phyloP scores from a whole-genome alignment of 164 flowering plant genomes.

The Magnolia kwangsiensis region DNA sequence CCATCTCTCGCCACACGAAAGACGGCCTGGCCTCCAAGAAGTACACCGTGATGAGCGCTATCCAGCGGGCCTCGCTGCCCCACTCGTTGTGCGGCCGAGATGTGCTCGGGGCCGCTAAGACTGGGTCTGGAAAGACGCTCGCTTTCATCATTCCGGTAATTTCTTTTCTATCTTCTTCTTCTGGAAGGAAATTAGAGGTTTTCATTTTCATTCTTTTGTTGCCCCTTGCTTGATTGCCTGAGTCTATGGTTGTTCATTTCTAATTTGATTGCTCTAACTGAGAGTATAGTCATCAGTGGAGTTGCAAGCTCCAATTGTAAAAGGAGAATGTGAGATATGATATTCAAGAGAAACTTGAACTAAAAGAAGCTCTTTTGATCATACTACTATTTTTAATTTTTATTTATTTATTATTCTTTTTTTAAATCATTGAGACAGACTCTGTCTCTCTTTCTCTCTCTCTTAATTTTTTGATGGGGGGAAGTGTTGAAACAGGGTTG shows the following conservation, averaged over 20 bases:
- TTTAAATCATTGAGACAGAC: no score
- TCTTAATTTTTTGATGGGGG: no score
- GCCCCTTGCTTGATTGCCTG: background rate
- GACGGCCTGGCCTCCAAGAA: slow-evolving; percentile 46
- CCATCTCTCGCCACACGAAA: slow-evolving; percentile 63
- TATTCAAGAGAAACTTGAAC: background rate
- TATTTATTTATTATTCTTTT: no score
- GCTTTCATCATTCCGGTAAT: slow-evolving; percentile 85
- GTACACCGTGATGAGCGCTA: slow-evolving; percentile 60
- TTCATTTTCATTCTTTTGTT: background rate
- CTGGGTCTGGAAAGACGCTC: slow-evolving; percentile 94
- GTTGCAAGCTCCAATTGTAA: background rate
- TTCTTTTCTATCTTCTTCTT: background rate
- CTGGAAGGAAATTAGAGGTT: background rate
- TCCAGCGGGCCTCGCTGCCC: slow-evolving; percentile 86
- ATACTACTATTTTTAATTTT: no score
- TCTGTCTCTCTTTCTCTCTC: no score
- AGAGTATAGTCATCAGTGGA: background rate
- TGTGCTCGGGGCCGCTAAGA: slow-evolving; percentile 92
- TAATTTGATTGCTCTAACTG: background rate
- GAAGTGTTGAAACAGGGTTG: no score
- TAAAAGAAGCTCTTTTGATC: no score
- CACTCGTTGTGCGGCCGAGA: slow-evolving; percentile 87
- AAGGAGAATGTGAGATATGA: background rate
- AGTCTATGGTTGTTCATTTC: background rate